Base-by-base conservation (phyloP, 192 early-diverging fungal species). In the Neocallimastix lanati region DNA sequence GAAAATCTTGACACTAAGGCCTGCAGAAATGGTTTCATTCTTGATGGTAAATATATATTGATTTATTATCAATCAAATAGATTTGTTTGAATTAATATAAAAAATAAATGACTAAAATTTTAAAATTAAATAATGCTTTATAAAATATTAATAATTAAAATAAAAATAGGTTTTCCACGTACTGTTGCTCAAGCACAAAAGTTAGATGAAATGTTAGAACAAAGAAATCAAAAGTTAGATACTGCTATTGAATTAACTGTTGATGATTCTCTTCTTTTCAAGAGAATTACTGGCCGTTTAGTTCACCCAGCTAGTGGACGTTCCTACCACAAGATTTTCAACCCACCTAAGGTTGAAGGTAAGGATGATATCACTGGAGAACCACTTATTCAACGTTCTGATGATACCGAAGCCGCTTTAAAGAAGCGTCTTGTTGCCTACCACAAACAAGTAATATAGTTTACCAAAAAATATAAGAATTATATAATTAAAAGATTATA, bases 131-230 rank as follows among this genome's bases (percentile, higher is more conserved):
- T n/a, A n/a, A n/a, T n/a, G n/a, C n/a, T n/a, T n/a, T n/a, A n/a
- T n/a, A n/a, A n/a, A n/a, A n/a, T n/a, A n/a, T n/a, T n/a, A n/a
- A n/a, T n/a, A n/a, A n/a, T n/a, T n/a, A n/a, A n/a, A n/a, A n/a
- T n/a, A n/a, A n/a, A n/a, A n/a, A 50, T 21, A 50, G 40, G 97
- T 25, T 99, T 99, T 92, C 97, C 97, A 80, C 93, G 97, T 81
- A 99, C 98, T 37, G 95, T 98, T 79, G 90, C 91, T 40, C 98
- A 99, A 87, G 98, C 98, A 28, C 91, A 97, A 86, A 99, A 99
- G 92, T 87, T 99, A 79, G 98, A 99, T 86, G 88, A 92, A 80
- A 99, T 99, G 98, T 90, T 99, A 82, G 89, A 87, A 35, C 81
- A 86, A 38, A 86, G 90, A 79, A 92, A 94, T 78, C 88, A 92